Evolutionary conservation across 2,329 filamentous ascomycete species (phyloP).

Genomic region (Cladosporium sp.): DNA sequence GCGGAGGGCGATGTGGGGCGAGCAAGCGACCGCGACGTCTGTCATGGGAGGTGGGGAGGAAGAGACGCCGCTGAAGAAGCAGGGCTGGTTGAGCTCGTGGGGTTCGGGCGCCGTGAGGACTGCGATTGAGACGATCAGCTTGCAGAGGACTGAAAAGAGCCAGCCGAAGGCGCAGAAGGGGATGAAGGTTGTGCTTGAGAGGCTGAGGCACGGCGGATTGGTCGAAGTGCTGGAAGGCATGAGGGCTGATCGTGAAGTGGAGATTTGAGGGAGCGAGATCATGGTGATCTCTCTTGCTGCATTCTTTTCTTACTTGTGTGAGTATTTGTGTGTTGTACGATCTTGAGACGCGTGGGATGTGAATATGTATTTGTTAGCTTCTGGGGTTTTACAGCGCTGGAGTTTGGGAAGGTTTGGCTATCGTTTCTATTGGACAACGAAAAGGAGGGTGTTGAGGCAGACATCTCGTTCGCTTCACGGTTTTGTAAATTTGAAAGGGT

Average conservation of each 20-base stretch:
- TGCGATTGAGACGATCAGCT: slow-evolving; percentile 74
- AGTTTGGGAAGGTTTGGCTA: too few relatives aligned
- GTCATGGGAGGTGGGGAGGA: slow-evolving; percentile 40
- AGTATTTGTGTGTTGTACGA: too few relatives aligned
- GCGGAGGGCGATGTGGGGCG: slow-evolving; percentile 41
- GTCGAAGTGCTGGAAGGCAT: slow-evolving; percentile 68
- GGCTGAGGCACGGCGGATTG: slow-evolving; percentile 62
- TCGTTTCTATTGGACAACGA: too few relatives aligned
- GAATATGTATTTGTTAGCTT: too few relatives aligned
- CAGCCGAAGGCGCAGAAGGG: slow-evolving; percentile 77
- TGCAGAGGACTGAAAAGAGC: slow-evolving; percentile 72
- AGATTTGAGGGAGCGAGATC: neutral
- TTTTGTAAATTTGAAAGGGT: too few relatives aligned
- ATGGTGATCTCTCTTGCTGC: too few relatives aligned
- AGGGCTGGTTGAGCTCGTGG: slow-evolving; percentile 59
- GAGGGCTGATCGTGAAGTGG: slow-evolving; percentile 51
- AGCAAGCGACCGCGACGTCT: slow-evolving; percentile 35
- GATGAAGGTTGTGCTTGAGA: slow-evolving; percentile 76
- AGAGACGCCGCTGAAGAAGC: slow-evolving; percentile 43
- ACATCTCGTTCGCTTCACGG: too few relatives aligned
- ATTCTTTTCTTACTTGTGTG: too few relatives aligned
- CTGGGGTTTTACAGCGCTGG: too few relatives aligned
- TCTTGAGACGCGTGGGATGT: too few relatives aligned
- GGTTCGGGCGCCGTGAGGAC: slow-evolving; percentile 69
- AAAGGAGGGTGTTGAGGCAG: too few relatives aligned